Conservation (phyloP, 257 asterid genomes). For the Coffea eugenioides region DNA sequence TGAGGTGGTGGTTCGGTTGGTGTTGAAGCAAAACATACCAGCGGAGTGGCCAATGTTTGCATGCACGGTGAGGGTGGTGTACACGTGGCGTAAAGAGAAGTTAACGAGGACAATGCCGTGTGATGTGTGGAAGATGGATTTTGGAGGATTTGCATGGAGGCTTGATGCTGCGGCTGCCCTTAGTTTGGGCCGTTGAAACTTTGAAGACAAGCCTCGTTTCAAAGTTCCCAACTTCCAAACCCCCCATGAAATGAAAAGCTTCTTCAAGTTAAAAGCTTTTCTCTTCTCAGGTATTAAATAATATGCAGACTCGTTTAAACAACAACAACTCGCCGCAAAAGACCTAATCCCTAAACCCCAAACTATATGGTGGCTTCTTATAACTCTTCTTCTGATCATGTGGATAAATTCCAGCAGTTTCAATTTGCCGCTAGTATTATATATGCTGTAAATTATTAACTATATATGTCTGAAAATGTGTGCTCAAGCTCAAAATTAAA, state of each 20-base stretch:
- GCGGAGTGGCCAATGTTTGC: conserved; percentile 32
- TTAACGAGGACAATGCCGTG: conserved; percentile 43
- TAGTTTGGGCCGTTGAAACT: conserved; percentile 32
- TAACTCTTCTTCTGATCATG: background rate
- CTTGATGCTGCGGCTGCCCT: conserved; percentile 48
- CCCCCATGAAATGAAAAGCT: background rate
- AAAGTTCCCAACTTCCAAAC: background rate
- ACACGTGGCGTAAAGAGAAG: conserved; percentile 35
- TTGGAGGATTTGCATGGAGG: conserved; percentile 58
- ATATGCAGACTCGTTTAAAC: background rate
- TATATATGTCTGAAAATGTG: background rate
- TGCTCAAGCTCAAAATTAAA: background rate
- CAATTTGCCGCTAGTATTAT: too few species aligned
- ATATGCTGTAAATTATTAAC: background rate
- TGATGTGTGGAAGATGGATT: conserved; percentile 55
- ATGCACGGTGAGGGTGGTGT: conserved; percentile 45
- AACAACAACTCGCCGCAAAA: background rate
- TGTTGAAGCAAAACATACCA: conserved; percentile 34
- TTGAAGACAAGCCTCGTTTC: background rate
- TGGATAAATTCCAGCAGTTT: conserved; percentile 5
- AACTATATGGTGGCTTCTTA: background rate
- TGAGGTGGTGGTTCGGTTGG: conserved; percentile 32
- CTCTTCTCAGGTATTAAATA: conserved; percentile 12
- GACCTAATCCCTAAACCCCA: background rate
- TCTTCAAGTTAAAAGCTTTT: background rate